Conservation (phyloP, 176 grass and related monocot genomes). For the Cocos nucifera region DNA sequence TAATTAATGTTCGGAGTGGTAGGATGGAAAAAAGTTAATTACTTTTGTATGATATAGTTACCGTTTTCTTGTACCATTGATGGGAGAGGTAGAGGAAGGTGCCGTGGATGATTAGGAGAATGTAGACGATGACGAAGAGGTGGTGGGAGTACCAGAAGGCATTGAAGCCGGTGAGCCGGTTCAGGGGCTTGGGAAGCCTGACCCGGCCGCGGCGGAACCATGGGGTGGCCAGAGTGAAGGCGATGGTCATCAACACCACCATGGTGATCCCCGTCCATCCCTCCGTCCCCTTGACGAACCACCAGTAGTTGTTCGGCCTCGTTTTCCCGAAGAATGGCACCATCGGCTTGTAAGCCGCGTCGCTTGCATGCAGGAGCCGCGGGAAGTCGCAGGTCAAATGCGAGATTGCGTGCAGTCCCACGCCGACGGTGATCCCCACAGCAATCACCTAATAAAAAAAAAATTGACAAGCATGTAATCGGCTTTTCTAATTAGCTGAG, state of each 20-base stretch:
- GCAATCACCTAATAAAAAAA: conserved; percentile 44
- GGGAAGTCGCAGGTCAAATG: conserved; percentile 96
- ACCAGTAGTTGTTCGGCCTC: conserved; percentile 66
- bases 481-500: too few relatives aligned
- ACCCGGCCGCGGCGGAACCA: conserved; percentile 60
- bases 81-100: conserved; percentile 59
- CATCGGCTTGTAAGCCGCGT: conserved; percentile 55
- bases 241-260: conserved; percentile 63
- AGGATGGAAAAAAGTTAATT: too few relatives aligned
- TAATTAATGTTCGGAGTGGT: too few relatives aligned
- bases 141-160: conserved; percentile 99
- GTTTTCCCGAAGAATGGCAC: conserved; percentile 44
- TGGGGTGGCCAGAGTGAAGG: conserved; percentile 75
- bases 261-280: conserved; percentile 89
- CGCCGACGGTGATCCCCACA: conserved; percentile 47
- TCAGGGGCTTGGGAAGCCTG: conserved; percentile 22
- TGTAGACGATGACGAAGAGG: conserved; percentile 79
- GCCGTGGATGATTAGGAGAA: conserved; percentile 78
- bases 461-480: too few relatives aligned
- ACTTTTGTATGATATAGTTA: not conserved
- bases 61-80: conserved; percentile 79
- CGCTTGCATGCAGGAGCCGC: conserved; percentile 51
- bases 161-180: conserved; percentile 79
- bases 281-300: conserved; percentile 88
- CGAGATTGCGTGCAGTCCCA: conserved; percentile 50